Evolutionary conservation across 495 filamentous ascomycete genomes (phyloP).

Genomic region (Bacidia rubella): DNA sequence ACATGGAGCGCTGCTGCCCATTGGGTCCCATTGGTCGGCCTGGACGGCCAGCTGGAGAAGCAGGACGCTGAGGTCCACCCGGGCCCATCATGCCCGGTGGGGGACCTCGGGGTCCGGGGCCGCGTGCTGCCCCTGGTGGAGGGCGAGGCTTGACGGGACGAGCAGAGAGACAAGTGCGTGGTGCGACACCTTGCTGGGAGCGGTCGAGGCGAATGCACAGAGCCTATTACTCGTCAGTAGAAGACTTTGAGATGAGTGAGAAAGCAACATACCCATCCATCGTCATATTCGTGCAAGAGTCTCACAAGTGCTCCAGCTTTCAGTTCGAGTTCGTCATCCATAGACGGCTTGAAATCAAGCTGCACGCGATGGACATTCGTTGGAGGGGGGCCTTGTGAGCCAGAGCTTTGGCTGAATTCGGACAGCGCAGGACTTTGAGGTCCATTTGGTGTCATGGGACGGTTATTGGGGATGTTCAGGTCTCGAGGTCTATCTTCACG

Average conservation of each 20-base stretch:
- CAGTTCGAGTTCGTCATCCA: conserved; percentile 82
- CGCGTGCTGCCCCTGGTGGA: conserved; percentile 30
- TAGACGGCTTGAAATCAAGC: conserved; percentile 84
- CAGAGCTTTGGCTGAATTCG: conserved; percentile 41
- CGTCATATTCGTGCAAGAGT: conserved; percentile 90
- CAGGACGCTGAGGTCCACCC: conserved; percentile 25
- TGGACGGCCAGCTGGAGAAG: conserved; percentile 29
- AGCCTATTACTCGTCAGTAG: conserved; percentile 50
- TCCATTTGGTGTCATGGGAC: conserved; percentile 17
- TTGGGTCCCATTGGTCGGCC: conserved; percentile 33
- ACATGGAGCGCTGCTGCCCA: conserved; percentile 34
- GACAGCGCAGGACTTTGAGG: conserved; percentile 43
- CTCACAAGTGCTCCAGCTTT: conserved; percentile 68
- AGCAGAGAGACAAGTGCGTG: conserved; percentile 84
- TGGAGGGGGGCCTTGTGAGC: conserved; percentile 32
- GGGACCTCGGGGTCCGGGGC: conserved; percentile 29
- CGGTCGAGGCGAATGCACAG: conserved; percentile 85
- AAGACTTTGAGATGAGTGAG: background rate
- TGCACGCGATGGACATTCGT: conserved; percentile 76
- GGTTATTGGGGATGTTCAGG: conserved; percentile 9
- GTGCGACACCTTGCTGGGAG: conserved; percentile 82
- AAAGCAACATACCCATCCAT: conserved; percentile 92
- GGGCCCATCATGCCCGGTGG: conserved; percentile 39
- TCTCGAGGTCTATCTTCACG: conserved; percentile 24
- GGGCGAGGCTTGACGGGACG: conserved; percentile 80